Base-by-base conservation (phyloP, 192 early-diverging fungal species). In the Gonapodya prolifera region DNA sequence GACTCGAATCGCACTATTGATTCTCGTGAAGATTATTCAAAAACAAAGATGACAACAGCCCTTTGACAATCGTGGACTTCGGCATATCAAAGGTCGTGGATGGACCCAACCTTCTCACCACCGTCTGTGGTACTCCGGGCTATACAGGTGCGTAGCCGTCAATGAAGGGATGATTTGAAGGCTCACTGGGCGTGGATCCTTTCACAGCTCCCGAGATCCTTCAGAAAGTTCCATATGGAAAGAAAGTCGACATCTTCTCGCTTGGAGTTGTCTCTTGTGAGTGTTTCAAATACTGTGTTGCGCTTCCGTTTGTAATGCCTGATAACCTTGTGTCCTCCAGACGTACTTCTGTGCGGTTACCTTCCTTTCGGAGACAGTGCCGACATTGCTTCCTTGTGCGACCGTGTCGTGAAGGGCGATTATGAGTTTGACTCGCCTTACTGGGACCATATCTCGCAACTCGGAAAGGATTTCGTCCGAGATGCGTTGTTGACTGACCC, bases 391-490 rank as follows among this genome's bases (percentile, higher is more conserved):
- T 16, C 8, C 28, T 13, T 32, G 18, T 73, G 71, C 31, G 80
- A 88, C 33, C 89, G 89, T 79, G 91, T 93, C 74, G 82, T 89
- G 80, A 82, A 85, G 23, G 91, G 91, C 23, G 83, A 86, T 35
- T 96, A 91, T 81, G 84, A 86, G 35, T 97, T 96, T 81, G 91
- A 90, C 2, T 81, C 87, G 34, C 90, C 91, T 0, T 90, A 91
- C 82, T 97, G 95, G 95, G 91, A 94, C 76, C 78, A 84, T n/a
- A 83, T 94, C 33, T 91, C 91, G 30, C 84, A 87, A 0, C 85
- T 85, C 77, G 91, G 90, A 18, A 87, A 89, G 73, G 83, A 91
- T 61, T 88, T 92, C 70, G 84, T 92, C 34, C 69, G 80, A 1
- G 76, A 77, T 18, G 77, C 89, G 2, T 75, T 92, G 75, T 85